Conservation (phyloP, 2,329 filamentous ascomycete genomes). For the Xylariaceae sp. region DNA sequence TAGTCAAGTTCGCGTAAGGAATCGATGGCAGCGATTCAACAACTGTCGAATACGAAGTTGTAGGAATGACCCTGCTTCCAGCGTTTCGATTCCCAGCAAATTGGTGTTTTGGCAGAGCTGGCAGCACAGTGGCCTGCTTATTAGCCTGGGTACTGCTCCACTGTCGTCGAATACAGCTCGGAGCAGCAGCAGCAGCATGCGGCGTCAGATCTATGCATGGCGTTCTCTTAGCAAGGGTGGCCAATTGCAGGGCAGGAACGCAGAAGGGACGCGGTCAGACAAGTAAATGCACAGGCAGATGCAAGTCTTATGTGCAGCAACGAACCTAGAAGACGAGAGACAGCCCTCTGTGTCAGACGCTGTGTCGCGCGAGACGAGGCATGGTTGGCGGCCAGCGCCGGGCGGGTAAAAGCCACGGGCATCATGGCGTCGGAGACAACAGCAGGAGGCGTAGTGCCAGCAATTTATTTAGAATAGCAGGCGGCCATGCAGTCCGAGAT, state of each 20-base stretch:
- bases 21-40: constrained; percentile 40
- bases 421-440: constrained; percentile 25
- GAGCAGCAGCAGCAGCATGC: constrained; percentile 15
- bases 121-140: constrained; percentile 30
- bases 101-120: constrained; percentile 24
- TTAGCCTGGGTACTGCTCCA: constrained; percentile 28
- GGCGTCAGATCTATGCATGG: constrained; percentile 25
- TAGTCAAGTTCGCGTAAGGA: constrained; percentile 69
- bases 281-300: constrained; percentile 4
- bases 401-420: constrained; percentile 27
- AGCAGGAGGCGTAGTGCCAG: neutral
- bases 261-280: neutral
- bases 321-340: constrained; percentile 31
- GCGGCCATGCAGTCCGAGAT: constrained; percentile 25
- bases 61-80: constrained; percentile 22
- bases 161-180: constrained; percentile 19
- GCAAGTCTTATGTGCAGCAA: constrained; percentile 8
- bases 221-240: constrained; percentile 26
- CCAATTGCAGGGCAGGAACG: constrained; percentile 1
- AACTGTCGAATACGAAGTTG: constrained; percentile 32
- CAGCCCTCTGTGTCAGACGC: constrained; percentile 22
- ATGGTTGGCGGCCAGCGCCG: constrained; percentile 30
- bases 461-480: constrained; percentile 5
- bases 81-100: constrained; percentile 19
- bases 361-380: constrained; percentile 26